A percentile compares a stretch with the other conserved stretches of the same genome.
Evolutionary conservation across 495 filamentous ascomycete species (phyloP).

Genomic region (Tuber brumale): DNA sequence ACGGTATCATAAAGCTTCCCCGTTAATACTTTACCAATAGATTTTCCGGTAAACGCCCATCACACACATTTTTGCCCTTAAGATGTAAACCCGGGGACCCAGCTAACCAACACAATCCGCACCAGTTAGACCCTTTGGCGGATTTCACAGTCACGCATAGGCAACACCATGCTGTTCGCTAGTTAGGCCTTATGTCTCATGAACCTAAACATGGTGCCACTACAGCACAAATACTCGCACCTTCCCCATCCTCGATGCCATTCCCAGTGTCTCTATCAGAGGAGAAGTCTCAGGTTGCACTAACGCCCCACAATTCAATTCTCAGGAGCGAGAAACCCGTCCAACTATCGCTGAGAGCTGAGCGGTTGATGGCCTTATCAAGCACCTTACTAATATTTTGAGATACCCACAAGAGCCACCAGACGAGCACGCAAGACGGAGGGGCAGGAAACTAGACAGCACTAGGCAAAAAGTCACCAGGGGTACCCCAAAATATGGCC

Average conservation of each 20-base stretch:
- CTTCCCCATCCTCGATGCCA: not conserved
- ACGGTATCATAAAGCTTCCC: not conserved
- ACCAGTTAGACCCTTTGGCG: not conserved
- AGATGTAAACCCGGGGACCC: not conserved
- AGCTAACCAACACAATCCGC: not conserved
- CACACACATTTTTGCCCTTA: not conserved
- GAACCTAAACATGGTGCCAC: not conserved
- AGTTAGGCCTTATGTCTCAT: not conserved
- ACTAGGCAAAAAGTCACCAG: not conserved
- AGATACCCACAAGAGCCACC: not conserved
- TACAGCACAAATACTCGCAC: not conserved
- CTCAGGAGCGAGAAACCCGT: not conserved
- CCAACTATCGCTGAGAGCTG: not conserved
- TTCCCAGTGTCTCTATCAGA: not conserved
- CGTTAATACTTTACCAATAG: not conserved
- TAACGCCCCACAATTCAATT: not conserved
- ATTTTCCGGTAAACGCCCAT: not conserved
- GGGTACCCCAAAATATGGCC: not conserved
- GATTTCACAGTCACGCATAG: not conserved
- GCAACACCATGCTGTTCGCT: not conserved
- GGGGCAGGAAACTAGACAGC: not conserved
- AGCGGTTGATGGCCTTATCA: not conserved
- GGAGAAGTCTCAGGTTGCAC: too few relatives aligned
- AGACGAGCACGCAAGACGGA: not conserved
- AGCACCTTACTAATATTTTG: not conserved